A percentile compares a stretch with the other conserved stretches of the same genome.
Evolutionary conservation across 106 monocot species (phyloP).

Genomic region (Apostasia ramifera): DNA sequence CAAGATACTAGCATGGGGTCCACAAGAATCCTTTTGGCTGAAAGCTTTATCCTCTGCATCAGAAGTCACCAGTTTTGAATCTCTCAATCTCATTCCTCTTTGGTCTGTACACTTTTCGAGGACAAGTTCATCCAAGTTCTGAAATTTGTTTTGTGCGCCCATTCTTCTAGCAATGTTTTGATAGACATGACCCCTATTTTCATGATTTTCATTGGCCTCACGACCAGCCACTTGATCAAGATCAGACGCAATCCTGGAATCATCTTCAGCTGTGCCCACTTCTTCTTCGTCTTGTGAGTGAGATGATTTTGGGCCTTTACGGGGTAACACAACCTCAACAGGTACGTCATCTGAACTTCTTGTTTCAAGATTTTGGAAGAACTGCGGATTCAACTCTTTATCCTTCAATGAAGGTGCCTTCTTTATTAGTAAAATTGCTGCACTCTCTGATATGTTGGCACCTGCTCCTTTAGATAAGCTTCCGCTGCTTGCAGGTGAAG

Average conservation of each 20-base stretch:
- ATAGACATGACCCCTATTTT: slow-evolving; percentile 10
- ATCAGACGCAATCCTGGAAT: slow-evolving; percentile 12
- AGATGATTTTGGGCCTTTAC: slow-evolving; percentile 31
- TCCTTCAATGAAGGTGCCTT: slow-evolving; percentile 71
- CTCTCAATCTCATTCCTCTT: slow-evolving; percentile 35
- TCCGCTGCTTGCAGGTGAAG: slow-evolving; percentile 39
- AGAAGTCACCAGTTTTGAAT: slow-evolving; percentile 36
- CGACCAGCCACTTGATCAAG: slow-evolving; percentile 9
- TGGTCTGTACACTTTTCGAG: slow-evolving; percentile 51
- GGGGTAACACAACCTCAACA: slow-evolving; percentile 85
- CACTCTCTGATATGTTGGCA: slow-evolving; percentile 49
- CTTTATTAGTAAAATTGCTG: slow-evolving; percentile 62
- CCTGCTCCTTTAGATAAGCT: slow-evolving; percentile 34
- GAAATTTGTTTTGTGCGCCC: slow-evolving; percentile 17
- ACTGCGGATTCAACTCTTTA: slow-evolving; percentile 86
- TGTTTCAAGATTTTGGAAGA: slow-evolving; percentile 91
- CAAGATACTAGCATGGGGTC: slow-evolving; percentile 22
- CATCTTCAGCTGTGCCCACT: slow-evolving; percentile 20
- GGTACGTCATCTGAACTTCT: slow-evolving; percentile 63
- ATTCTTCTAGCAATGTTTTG: slow-evolving; percentile 24
- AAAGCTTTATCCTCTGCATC: slow-evolving; percentile 54
- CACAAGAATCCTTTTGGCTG: slow-evolving; percentile 30
- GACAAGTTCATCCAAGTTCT: slow-evolving; percentile 29
- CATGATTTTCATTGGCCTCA: slow-evolving; percentile 23
- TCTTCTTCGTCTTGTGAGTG: slow-evolving; percentile 39